Evolutionary conservation across 2,329 filamentous ascomycete species (phyloP), one percentile per base, ranked within the genome.

Genomic region (Plenodomus lindquistii): DNA sequence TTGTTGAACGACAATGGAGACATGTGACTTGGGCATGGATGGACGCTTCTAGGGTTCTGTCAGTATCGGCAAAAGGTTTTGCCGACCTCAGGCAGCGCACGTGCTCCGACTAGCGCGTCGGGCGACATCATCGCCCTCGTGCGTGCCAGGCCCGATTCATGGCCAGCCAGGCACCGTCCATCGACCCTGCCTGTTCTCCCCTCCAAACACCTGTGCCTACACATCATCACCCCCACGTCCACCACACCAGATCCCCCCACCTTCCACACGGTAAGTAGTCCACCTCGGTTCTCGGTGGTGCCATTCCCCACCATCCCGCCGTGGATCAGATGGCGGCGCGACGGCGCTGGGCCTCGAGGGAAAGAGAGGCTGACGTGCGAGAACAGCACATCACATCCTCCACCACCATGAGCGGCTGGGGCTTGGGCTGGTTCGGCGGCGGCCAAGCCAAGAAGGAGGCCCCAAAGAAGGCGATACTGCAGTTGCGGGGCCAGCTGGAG

Each of bases 381-480:
- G 10, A 15, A 7, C 11, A 31, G 27, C 15, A 31, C 27, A 31
- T 31, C n/a, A n/a, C n/a, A n/a, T n/a, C n/a, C n/a, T n/a, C 42
- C 37, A 37, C 11, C 24, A 62, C 29, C 42, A 74, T 74, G 72
- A 67, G 67, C 48, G 69, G 75, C 65, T 80, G 77, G 77, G 77
- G 77, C 50, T 68, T 78, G 54, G 73, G 88, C 77, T 97, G 92
- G 91, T 96, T 97, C 73, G 91, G 93, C 75, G 91, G 91, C 67
- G 84, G 83, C 60, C 83, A 84, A 66, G 90, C 91, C 81, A 86
- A 87, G 78, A 96, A 95, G 79, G 91, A 97, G 77, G 88, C 85
- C 52, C 91, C 94, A 48, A 99, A 99, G 83, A 94, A 96, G 79
- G 94, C 94, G 62, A 99, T 99, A 67, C 81, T 99, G 48, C 84